Base-by-base conservation (phyloP, 2,329 filamentous ascomycete species). In the Xylariaceae sp. region DNA sequence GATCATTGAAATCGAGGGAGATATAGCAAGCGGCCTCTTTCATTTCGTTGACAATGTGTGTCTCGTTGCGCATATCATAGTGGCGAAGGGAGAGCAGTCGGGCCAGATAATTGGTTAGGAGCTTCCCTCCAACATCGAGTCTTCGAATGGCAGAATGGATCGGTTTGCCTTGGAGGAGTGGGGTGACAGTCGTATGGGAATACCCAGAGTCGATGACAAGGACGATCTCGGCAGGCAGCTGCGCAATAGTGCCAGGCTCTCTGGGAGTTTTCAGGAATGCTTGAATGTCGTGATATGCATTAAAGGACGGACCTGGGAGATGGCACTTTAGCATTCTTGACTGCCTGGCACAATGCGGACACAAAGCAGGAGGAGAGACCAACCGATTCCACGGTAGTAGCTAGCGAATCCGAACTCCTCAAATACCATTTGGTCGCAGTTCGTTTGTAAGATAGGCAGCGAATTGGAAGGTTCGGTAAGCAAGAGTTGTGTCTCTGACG, bases 391-490 rank as follows among this genome's bases (percentile, higher is more conserved):
- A 46, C 93, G 80, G 50, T 85, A 85, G 66, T 95, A 95, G 51
- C 86, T 85, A 9, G 84, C 79, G 64, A 98, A 98, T 2, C 88
- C 88, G 68, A 93, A 98, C 61, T 97, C 90, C 61, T 98, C 93
- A 70, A 98, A 97, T 1, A 97, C 80, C 59, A 98, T 89, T 69
- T 98, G 91, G 59, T 98, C 93, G 54, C 88, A 89, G 61, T 96
- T 93, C 30, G 83, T 79, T 64, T 96, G 89, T 49, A 98, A 67
- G 11, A 82, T 81, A 1, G 85, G 82, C 42, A 95, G 74, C 3
- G 84, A 82, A 64, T 94, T 95, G 3, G 89, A 85, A 34, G 89
- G 85, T 64, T 98, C 93, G 1, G 87, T 82, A 38, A 97, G 74
- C 3, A 98, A 68, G 43, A 98, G 67, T 36, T 89, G 84, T n/a